phyloP scores from a whole-genome alignment of 129 eudicot genomes.

The Mikania micrantha region DNA sequence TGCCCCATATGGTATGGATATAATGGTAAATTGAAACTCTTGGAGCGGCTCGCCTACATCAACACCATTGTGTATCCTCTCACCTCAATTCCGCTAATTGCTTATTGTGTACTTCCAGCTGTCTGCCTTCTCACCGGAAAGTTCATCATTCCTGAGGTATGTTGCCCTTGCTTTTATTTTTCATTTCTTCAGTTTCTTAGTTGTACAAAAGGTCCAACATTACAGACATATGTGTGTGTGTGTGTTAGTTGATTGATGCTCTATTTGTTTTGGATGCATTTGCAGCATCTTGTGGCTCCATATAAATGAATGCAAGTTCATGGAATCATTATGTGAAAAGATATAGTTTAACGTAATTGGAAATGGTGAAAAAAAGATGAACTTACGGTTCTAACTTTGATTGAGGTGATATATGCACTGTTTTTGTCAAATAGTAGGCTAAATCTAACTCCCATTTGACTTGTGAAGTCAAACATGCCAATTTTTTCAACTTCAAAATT shows the following conservation, averaged over 20 bases:
- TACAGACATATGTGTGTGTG: no score
- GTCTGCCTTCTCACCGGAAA: slow-evolving; percentile 66
- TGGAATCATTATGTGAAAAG: not conserved
- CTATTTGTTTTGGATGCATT: not conserved
- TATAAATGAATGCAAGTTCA: not conserved
- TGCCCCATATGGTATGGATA: slow-evolving; percentile 82
- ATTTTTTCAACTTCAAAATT: not conserved
- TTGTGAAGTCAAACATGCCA: not conserved
- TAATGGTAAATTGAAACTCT: slow-evolving; percentile 42
- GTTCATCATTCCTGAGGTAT: slow-evolving; percentile 68
- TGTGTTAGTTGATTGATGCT: not conserved
- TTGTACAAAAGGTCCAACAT: not conserved
- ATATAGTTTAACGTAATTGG: not conserved
- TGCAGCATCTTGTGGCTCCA: not conserved
- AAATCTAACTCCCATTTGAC: not conserved
- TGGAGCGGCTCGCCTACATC: slow-evolving; percentile 65
- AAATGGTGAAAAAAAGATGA: not conserved
- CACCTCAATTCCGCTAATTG: slow-evolving; percentile 62
- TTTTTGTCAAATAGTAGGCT: not conserved
- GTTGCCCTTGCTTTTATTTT: not conserved
- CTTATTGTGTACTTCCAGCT: slow-evolving; percentile 67
- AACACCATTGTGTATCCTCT: slow-evolving; percentile 67
- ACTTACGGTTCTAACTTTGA: not conserved
- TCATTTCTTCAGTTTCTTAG: not conserved
- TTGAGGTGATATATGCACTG: not conserved